Base-by-base conservation (phyloP, 2,329 filamentous ascomycete species). In the Cladosporium sp. region DNA sequence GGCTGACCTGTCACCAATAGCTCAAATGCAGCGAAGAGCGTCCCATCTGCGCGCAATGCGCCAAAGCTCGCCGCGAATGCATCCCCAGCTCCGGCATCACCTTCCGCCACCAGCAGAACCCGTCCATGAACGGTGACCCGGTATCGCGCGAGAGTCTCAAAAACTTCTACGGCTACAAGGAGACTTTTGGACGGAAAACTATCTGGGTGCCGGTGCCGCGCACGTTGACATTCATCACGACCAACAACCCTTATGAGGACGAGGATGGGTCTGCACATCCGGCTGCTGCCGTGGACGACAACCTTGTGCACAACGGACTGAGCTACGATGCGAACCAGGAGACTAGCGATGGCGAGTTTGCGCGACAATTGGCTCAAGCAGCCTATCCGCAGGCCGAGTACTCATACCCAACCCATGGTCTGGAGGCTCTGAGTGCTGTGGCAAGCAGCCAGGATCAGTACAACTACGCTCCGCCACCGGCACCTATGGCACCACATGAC, bases 61-160 rank as follows among this genome's bases (percentile, higher is more conserved):
- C 79, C 72, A 87, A 88, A 75, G 86, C 85, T 5, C 83, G 82
- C 57, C 81, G 87, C 70, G 82, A 86, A 75, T 89, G 87, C 75
- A 79, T 85, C 54, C 85, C 85, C 26, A 86, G 84, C 71, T 85
- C 86, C 67, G 86, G 86, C 60, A 84, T 89, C 70, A 85, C 88
- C 53, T 90, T 89, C 71, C 84, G 87, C 64, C 88, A 90, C 75
- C 87, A 89, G 72, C 87, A 89, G 76, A 89, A 89, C 82, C 86
- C 87, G 32, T 88, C 86, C 23, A 87, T 89, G 86, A 89, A 89
- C 66, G 82, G 84, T 58, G 72, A 75, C 43, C 79, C 80, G 53
- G 76, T 76, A 5, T 75, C 74, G 21, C 79, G 81, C 51, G 82
- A 80, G 39, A 80, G 79, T 58, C 76, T 89, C 67, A 85, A 85